Conservation (phyloP, 148 eudicot genomes). For the Camellia lanceoleosa region DNA sequence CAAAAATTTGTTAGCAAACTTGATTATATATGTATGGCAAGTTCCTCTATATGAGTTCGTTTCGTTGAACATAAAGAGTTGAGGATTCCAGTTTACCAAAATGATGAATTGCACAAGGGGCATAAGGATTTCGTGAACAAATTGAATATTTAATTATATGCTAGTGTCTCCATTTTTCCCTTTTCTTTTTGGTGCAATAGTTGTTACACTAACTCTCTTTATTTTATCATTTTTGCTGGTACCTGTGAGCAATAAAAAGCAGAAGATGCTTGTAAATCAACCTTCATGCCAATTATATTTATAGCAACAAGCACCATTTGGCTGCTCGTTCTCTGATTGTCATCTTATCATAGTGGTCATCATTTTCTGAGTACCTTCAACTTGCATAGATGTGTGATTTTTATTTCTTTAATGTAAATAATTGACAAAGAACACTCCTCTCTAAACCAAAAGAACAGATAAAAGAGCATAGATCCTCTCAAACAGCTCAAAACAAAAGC, state of each 20-base stretch:
- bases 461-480: too few relatives aligned
- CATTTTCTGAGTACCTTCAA: neutral
- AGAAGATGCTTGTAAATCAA: neutral
- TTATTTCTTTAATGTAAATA: too few relatives aligned
- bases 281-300: neutral
- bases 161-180: too few relatives aligned
- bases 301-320: neutral
- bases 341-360: neutral
- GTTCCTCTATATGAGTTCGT: neutral
- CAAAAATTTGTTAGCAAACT: too few relatives aligned
- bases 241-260: constrained; percentile 1
- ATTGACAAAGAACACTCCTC: too few relatives aligned
- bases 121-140: too few relatives aligned
- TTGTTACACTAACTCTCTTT: neutral
- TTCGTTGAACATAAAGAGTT: neutral
- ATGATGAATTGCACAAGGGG: neutral
- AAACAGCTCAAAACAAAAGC: too few relatives aligned
- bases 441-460: too few relatives aligned
- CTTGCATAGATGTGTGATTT: neutral
- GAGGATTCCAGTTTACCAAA: neutral
- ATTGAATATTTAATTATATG: too few relatives aligned
- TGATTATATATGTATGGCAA: neutral
- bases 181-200: too few relatives aligned
- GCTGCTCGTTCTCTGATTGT: neutral
- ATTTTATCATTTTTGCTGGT: neutral